Evolutionary conservation across 768 basidiomycete species (phyloP).

Genomic region (Lentinula raphanica): DNA sequence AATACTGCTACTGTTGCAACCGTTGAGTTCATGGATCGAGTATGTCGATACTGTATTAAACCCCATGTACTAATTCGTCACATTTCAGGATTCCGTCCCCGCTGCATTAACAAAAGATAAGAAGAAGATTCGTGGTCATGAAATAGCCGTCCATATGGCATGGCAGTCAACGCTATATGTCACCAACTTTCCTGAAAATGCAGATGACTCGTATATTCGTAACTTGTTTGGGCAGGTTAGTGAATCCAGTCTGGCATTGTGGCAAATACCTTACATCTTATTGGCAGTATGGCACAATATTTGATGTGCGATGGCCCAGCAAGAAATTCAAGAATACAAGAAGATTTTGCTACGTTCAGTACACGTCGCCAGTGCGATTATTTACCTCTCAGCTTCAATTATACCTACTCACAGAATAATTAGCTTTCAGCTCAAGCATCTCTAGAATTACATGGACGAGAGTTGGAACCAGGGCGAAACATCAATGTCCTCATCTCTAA

Average conservation of each 20-base stretch:
- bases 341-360: conserved; percentile 94
- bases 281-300: conserved; percentile 77
- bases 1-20: conserved; percentile 62
- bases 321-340: conserved; percentile 91
- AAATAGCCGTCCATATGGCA: conserved; percentile 82
- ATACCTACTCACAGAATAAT: neutral
- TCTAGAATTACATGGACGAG: conserved; percentile 71
- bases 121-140: conserved; percentile 70
- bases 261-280: conserved; percentile 4
- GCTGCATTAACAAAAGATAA: conserved; percentile 92
- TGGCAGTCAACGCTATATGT: conserved; percentile 95
- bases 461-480: conserved; percentile 62
- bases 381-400: neutral
- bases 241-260: neutral
- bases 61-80: neutral
- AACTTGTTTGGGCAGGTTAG: conserved; percentile 74
- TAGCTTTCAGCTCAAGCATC: conserved; percentile 69
- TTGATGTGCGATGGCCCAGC: conserved; percentile 97
- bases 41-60: conserved; percentile 23
- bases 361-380: conserved; percentile 69
- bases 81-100: conserved; percentile 67
- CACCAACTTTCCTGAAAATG: conserved; percentile 88
- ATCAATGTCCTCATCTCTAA: conserved; percentile 86
- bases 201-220: conserved; percentile 73
- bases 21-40: conserved; percentile 77